Conservation (phyloP, 306 rosid species). For the Vigna reflexopilosa region DNA sequence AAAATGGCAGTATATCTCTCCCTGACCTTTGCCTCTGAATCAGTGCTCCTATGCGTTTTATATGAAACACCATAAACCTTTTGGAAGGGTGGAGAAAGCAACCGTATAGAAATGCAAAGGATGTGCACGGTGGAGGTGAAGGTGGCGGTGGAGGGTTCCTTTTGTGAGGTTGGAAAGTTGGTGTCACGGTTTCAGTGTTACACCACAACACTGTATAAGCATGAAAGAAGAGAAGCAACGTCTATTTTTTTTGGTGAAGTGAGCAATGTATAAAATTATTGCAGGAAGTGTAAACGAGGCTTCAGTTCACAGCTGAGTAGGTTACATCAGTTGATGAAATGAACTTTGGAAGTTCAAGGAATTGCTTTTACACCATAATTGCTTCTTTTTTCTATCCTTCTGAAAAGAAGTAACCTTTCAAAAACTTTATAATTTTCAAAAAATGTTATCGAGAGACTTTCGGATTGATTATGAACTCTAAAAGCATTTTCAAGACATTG, state of each 20-base stretch:
- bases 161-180: conserved; percentile 74
- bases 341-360: not conserved
- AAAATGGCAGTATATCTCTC: conserved; percentile 3
- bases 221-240: conserved; percentile 52
- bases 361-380: too few species aligned
- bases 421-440: too few species aligned
- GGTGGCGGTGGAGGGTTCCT: conserved; percentile 61
- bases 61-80: conserved; percentile 47
- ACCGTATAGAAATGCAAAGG: conserved; percentile 41
- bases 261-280: conserved; percentile 46
- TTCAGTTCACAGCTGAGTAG: conserved; percentile 58
- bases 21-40: conserved; percentile 41
- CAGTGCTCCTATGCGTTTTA: conserved; percentile 46
- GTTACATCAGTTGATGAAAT: conserved; percentile 44
- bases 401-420: too few species aligned
- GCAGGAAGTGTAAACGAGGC: conserved; percentile 67
- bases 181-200: conserved; percentile 53
- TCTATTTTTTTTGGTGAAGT: conserved; percentile 36
- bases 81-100: conserved; percentile 38
- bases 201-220: not conserved
- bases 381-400: too few species aligned
- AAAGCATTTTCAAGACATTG: too few species aligned
- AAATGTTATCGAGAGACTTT: too few species aligned
- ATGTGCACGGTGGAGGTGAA: conserved; percentile 49
- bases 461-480: too few species aligned